Base-by-base conservation (phyloP, 2,329 filamentous ascomycete species). In the Trichophyton verrucosum region DNA sequence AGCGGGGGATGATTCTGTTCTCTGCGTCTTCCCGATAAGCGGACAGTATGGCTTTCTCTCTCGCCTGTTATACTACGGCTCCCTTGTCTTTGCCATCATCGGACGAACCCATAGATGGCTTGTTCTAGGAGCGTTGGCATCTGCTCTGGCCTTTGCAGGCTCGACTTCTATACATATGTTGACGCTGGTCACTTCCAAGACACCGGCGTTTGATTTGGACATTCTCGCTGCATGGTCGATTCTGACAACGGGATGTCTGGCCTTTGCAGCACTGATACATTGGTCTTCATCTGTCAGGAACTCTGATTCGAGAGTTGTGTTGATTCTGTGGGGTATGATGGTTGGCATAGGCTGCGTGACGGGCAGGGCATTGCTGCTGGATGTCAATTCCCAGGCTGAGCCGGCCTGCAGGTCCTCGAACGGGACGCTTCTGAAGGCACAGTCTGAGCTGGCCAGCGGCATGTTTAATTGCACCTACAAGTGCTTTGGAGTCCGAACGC, bases 401-500 rank as follows among this genome's bases (percentile, higher is more conserved):
- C 64, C 64, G 5, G 66, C 66, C 9, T 69, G 66, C 44, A 64
- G 65, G 47, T 67, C 66, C 9, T 58, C 65, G 4, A 36, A 49
- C 1, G 66, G 67, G n/a, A 56, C 56, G 27, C 61, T 69, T 33
- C 60, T 69, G 44, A 65, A 61, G 22, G 65, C 61, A 38, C 62
- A 53, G 5, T 60, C 61, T 24, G 59, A 68, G 36, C 57, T 66
- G 8, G 60, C 63, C 30, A 64, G 65, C 38, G 60, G 60, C 6
- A 58, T 64, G 4, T 70, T 70, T 63, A 68, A 68, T 44, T 68
- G 67, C 62, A 66, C 68, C 2, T 70, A 70, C 49, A 61, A 66
- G 49, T 70, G 68, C 53, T 69, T 67, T 36, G 46, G 57, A 27
- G 30, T 63, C 5, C 61, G 64, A 42, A 64, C 65, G n/a, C 65